phyloP scores from a whole-genome alignment of 371 early-diverging fungal species.

The Saksenaea vasiformis region DNA sequence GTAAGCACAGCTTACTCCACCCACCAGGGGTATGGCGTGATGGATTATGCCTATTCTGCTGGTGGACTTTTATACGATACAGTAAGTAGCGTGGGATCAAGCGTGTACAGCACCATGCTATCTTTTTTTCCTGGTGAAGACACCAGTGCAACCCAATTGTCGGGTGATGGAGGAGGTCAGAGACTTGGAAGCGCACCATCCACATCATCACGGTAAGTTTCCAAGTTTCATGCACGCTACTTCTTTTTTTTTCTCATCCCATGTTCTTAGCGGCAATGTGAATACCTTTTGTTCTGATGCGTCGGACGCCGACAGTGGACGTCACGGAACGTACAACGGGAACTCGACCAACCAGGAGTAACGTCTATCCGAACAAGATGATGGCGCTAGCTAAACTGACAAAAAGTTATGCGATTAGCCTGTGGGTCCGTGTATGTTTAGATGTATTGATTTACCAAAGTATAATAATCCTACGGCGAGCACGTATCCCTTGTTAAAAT shows the following conservation, averaged over 20 bases:
- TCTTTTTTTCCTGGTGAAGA: constrained; percentile 25
- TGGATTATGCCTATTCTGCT: constrained; percentile 30
- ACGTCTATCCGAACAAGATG: background rate
- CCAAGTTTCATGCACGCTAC: background rate
- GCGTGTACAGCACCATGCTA: constrained; percentile 12
- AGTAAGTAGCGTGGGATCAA: constrained; percentile 22
- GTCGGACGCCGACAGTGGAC: constrained; percentile 21
- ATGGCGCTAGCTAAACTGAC: background rate
- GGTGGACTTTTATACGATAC: constrained; percentile 28
- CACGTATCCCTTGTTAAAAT: too few relatives aligned
- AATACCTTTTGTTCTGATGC: constrained; percentile 29
- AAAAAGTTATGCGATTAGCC: background rate
- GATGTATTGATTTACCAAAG: too few relatives aligned
- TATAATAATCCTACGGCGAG: too few relatives aligned
- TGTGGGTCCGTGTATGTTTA: too few relatives aligned
- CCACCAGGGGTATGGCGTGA: constrained; percentile 9
- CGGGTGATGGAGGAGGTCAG: constrained; percentile 11
- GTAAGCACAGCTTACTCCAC: constrained; percentile 27
- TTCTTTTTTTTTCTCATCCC: background rate
- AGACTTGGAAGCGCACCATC: background rate
- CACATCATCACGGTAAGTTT: background rate
- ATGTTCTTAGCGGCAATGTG: constrained; percentile 16
- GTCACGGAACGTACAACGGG: constrained; percentile 42
- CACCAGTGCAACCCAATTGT: constrained; percentile 2
- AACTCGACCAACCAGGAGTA: constrained; percentile 54